Percentiles rank a stretch among this genome's conserved stretches.
phyloP scores from a whole-genome alignment of 768 basidiomycete genomes.

The Dacryopinax primogenitus region DNA sequence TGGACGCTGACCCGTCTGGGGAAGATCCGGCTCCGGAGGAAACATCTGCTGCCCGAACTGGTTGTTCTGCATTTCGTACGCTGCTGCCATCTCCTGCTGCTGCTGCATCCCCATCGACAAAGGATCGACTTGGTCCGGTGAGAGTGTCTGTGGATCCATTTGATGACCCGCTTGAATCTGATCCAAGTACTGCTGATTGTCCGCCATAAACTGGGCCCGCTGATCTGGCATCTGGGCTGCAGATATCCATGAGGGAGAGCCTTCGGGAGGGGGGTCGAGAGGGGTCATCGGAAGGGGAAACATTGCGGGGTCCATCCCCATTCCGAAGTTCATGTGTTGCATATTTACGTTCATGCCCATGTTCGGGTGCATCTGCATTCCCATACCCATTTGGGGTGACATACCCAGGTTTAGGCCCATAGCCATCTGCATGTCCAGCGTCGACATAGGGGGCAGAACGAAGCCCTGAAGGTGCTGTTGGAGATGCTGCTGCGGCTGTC shows the following conservation, averaged over 20 bases:
- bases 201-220: not conserved
- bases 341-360: not conserved
- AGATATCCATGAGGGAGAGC: slow-evolving; percentile 3
- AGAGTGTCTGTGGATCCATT: slow-evolving; percentile 3
- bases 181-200: not conserved
- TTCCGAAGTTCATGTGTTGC: not conserved
- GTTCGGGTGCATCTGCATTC: not conserved
- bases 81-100: not conserved
- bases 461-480: not conserved
- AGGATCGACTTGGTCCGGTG: slow-evolving; percentile 2
- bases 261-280: slow-evolving; percentile 2
- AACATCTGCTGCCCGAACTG: not conserved
- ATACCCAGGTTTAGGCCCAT: not conserved
- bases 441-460: not conserved
- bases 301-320: not conserved
- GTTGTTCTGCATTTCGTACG: not conserved
- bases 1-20: not conserved
- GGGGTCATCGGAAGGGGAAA: not conserved
- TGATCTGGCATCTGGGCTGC: not conserved
- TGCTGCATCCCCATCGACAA: not conserved
- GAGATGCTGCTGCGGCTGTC: not conserved
- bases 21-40: not conserved
- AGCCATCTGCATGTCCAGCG: not conserved
- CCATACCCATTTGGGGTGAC: not conserved
- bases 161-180: slow-evolving; percentile 1